Conservation (phyloP, 352 stramenopile genomes). For the Phytophthora hibernalis region DNA sequence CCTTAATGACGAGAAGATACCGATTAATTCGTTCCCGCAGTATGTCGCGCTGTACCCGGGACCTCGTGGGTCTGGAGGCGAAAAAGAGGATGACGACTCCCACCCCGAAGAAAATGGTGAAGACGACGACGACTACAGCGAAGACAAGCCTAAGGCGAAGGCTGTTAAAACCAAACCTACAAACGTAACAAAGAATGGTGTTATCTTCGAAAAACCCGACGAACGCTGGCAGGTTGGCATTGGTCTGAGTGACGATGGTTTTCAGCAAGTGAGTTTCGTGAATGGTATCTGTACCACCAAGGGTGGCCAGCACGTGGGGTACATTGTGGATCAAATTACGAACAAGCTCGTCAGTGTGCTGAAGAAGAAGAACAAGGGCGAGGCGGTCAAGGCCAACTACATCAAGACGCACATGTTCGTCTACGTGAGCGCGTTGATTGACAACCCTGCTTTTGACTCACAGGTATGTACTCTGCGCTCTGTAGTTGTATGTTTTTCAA, state of each 20-base stretch:
- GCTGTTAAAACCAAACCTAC: slow-evolving; percentile 38
- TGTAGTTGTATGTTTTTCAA: neutral
- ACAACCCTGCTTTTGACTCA: slow-evolving; percentile 98
- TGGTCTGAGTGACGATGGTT: slow-evolving; percentile 91
- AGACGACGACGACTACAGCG: slow-evolving; percentile 39
- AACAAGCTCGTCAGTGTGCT: slow-evolving; percentile 91
- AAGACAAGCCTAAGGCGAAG: slow-evolving; percentile 40
- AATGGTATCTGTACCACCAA: slow-evolving; percentile 98
- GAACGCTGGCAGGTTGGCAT: slow-evolving; percentile 95
- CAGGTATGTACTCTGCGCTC: slow-evolving; percentile 57
- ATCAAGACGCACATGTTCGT: slow-evolving; percentile 96
- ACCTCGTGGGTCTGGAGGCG: slow-evolving; percentile 38
- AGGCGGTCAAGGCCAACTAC: slow-evolving; percentile 94
- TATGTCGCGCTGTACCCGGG: slow-evolving; percentile 94
- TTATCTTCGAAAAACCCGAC: slow-evolving; percentile 95
- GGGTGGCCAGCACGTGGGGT: slow-evolving; percentile 96
- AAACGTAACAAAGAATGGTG: slow-evolving; percentile 48
- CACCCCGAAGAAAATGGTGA: slow-evolving; percentile 38
- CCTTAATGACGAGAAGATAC: slow-evolving; percentile 94
- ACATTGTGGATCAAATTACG: slow-evolving; percentile 92
- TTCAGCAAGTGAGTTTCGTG: slow-evolving; percentile 98
- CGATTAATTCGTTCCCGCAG: slow-evolving; percentile 93
- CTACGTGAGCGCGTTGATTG: slow-evolving; percentile 97
- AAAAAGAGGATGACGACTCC: slow-evolving; percentile 41
- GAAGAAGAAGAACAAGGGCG: slow-evolving; percentile 95